Evolutionary conservation across 1,284 basidiomycete genomes (phyloP).

Genomic region (Boletus smithii): DNA sequence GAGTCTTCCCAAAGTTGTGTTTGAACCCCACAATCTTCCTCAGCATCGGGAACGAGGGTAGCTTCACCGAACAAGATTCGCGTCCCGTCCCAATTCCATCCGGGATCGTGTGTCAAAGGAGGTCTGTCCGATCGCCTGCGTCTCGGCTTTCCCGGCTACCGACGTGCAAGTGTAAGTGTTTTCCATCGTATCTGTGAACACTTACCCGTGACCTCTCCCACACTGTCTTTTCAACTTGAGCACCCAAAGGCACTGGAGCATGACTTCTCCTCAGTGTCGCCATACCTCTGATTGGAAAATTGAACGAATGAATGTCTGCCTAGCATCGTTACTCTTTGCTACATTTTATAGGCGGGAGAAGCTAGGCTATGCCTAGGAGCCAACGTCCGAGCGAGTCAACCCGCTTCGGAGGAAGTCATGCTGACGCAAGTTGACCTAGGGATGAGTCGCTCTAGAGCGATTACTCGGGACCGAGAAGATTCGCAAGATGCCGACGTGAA

Average conservation of each 20-base stretch:
- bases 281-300: conserved; percentile 7
- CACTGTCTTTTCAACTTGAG: conserved; percentile 3
- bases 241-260: conserved; percentile 11
- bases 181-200: neutral
- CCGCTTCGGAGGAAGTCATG: too few relatives aligned
- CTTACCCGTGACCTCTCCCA: conserved; percentile 22
- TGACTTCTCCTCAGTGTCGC: conserved; percentile 22
- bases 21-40: conserved; percentile 1
- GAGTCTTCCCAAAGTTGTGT: conserved; percentile 4
- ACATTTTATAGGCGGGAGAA: conserved; percentile 15
- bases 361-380: neutral
- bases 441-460: conserved; percentile 9
- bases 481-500: too few relatives aligned
- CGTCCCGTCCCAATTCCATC: conserved; percentile 27
- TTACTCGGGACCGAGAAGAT: neutral
- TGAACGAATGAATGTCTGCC: neutral
- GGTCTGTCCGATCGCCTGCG: conserved; percentile 14
- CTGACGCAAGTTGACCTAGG: conserved; percentile 7
- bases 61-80: conserved; percentile 6
- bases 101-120: conserved; percentile 16
- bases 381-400: conserved; percentile 14
- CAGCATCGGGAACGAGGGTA: neutral
- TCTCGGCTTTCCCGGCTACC: conserved; percentile 22
- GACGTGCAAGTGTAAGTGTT: conserved; percentile 5
- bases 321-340: neutral